phyloP scores from a whole-genome alignment of 1,284 basidiomycete genomes.

The Leccinum angustisporum region DNA sequence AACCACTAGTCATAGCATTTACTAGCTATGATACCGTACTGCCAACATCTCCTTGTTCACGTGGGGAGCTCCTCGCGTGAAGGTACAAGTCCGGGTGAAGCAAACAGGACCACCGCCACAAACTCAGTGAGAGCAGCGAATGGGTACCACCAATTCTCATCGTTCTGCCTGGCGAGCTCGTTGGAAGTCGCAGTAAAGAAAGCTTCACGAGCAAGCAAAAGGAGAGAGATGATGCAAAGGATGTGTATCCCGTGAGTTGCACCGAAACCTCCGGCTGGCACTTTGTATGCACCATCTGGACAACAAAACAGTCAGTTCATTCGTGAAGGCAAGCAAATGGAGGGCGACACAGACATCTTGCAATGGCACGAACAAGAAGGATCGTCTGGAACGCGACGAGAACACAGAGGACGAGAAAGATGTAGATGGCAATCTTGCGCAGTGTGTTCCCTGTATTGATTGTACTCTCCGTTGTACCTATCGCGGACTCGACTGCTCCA shows the following conservation, averaged over 20 bases:
- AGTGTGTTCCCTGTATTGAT: conserved; percentile 27
- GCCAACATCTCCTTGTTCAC: conserved; percentile 5
- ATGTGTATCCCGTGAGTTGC: conserved; percentile 36
- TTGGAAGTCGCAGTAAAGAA: conserved; percentile 41
- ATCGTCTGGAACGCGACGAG: conserved; percentile 42
- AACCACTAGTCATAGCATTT: not conserved
- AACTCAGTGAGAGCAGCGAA: conserved; percentile 45
- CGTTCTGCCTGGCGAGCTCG: conserved; percentile 30
- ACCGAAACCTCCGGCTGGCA: conserved; percentile 26
- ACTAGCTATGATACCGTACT: not conserved
- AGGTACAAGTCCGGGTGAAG: conserved; percentile 45
- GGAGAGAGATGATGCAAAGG: conserved; percentile 38
- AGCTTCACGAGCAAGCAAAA: conserved; percentile 43
- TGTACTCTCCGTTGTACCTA: conserved; percentile 10
- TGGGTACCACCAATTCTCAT: conserved; percentile 49
- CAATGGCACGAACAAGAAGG: conserved; percentile 30
- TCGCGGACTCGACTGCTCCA: conserved; percentile 29
- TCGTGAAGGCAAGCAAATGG: not conserved
- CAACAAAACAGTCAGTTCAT: conserved; percentile 1
- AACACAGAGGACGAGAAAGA: conserved; percentile 47
- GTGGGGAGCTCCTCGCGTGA: conserved; percentile 30
- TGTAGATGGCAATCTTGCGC: conserved; percentile 38
- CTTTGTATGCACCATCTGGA: conserved; percentile 26
- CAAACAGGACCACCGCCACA: conserved; percentile 41
- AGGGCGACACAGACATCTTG: conserved; percentile 19